Base-by-base conservation (phyloP, 805 yeast genomes). In the Grigorovia humatica region DNA sequence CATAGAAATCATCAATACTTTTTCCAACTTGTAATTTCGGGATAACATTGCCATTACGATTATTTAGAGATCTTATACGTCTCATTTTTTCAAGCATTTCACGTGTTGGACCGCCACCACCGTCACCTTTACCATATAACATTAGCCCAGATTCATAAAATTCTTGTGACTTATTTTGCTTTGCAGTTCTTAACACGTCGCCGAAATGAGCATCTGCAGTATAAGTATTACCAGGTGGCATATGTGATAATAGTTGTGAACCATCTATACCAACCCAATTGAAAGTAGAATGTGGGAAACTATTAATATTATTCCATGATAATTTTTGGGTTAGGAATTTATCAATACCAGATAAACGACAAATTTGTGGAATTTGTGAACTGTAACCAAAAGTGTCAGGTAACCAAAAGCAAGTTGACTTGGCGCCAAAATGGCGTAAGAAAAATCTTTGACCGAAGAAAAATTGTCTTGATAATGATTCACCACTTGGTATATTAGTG, bases 381-480 rank as follows among this genome's bases (percentile, higher is more conserved):
- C 95, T 83, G 69, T 93, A 91, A 4, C 99, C 99, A 72, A 91
- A 91, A 1, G 98, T 89, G 67, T 91, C 99, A 12, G 99, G 99
- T 48, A 91, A 76, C 99, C 99, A 91, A 68, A 86, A 91, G 3
- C 86, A 78, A 47, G 80, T 78, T 13, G 91, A 80, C 50, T 84
- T 78, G 38, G 72, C 59, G 2, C 96, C 96, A 70, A 91, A 93
- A 61, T 89, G 79, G 54, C 82, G 77, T 62, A 82, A 75, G 62
- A 86, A 87, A 67, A 83, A 89, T 49, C 93, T 73, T 71, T 91
- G 99, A 18, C 99, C 99, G 53, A 86, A 79, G 50, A 90, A 72
- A 61, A 90, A 87, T 64, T 91, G 99, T 57, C 99, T 79, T 6
- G 82, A 81, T 51, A 91, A 72, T 0, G 96, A 84, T 68, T 91